Percentiles rank a stretch among this genome's conserved stretches.
phyloP scores from a whole-genome alignment of 2,329 filamentous ascomycete species.

The Diaporthe humulicola region DNA sequence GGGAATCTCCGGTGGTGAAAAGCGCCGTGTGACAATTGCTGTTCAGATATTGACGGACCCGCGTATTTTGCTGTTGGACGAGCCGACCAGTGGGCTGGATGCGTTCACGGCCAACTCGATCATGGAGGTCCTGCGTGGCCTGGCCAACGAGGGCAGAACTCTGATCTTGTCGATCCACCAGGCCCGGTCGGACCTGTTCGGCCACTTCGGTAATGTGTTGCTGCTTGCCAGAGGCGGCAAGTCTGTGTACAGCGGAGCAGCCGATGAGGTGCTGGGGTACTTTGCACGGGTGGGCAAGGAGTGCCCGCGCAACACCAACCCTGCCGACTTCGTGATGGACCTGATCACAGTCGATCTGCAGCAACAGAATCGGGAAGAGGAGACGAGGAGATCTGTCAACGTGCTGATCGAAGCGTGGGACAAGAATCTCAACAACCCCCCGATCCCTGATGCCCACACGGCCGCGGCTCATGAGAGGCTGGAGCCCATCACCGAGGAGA shows the following conservation, averaged over 20 bases:
- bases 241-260: constrained; percentile 76
- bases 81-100: constrained; percentile 82
- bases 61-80: constrained; percentile 79
- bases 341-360: constrained; percentile 83
- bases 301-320: constrained; percentile 79
- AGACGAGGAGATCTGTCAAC: constrained; percentile 73
- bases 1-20: constrained; percentile 85
- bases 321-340: constrained; percentile 83
- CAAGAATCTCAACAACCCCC: constrained; percentile 34
- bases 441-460: not conserved
- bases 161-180: constrained; percentile 85
- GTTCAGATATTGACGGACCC: constrained; percentile 84
- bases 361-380: constrained; percentile 70
- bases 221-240: constrained; percentile 78
- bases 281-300: constrained; percentile 71
- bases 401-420: constrained; percentile 72
- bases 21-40: constrained; percentile 82
- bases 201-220: constrained; percentile 78
- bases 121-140: constrained; percentile 77
- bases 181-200: constrained; percentile 79
- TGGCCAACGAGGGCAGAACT: constrained; percentile 81
- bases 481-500: constrained; percentile 39
- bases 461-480: constrained; percentile 41
- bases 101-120: constrained; percentile 84
- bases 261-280: constrained; percentile 74